Evolutionary conservation across 495 filamentous ascomycete genomes (phyloP), one percentile per base, ranked within the genome.

Genomic region (Patellaria atrata): DNA sequence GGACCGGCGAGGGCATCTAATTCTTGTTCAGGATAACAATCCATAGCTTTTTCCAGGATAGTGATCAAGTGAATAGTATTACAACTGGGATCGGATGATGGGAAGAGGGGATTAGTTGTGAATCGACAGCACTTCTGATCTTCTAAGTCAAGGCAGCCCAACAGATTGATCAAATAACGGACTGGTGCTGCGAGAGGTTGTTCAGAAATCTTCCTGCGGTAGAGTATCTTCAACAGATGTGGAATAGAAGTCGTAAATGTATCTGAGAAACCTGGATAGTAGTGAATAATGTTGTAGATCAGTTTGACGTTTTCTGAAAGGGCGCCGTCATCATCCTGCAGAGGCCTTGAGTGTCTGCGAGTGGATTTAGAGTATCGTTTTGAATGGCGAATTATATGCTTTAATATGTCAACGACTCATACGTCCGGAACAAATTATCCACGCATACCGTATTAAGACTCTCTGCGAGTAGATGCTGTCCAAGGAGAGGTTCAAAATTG

Each of bases 281-380:
- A 71, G 50, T 83, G 73, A 4, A 73, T 77, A 24, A 94, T 58
- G 54, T 94, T 94, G 60, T 91, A 97, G 5, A 93, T 56, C 27
- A 97, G 63, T 50, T 94, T 94, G 9, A 91, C 58, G 1, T 76
- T 83, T 50, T 97, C 91, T 0, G 62, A 67, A 3, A 97, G 61
- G 5, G 84, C 86, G 65, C 87, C 69, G 41, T 75, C 70, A 37
- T 79, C 76, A 64, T 84, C 80, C 2, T 77, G 73, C 54, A 3
- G 62, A 48, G 20, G 54, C 26, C 33, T 42, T 14, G 32, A 45
- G 25, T 20, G 25, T 26, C 27, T 38, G 18, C 33, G 43, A 26
- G 17, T 16, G 10, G 44, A 37, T 28, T 67, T 62, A 5, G 68
- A 63, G 40, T 70, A 68, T 48, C 68, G 61, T 33, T 65, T 67